phyloP scores from a whole-genome alignment of 192 early-diverging fungal species.

The Podochytrium sp. region DNA sequence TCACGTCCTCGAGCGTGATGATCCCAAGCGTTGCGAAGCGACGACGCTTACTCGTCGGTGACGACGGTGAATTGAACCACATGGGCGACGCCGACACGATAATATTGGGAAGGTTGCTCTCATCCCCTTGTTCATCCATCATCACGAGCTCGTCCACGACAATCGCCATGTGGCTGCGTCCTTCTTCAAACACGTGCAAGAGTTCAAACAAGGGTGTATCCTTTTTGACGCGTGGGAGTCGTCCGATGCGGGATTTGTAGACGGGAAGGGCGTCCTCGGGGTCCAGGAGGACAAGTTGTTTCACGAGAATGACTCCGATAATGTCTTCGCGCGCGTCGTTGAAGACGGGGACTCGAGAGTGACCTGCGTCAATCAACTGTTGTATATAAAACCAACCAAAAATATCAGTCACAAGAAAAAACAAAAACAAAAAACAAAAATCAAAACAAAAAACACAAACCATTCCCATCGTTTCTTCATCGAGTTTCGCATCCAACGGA shows the following conservation, averaged over 20 bases:
- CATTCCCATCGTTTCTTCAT: constrained; percentile 6
- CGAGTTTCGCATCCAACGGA: constrained; percentile 17
- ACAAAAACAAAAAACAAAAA: neutral
- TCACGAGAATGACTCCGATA: constrained; percentile 50
- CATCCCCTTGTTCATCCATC: too few species aligned
- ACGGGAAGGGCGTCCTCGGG: constrained; percentile 49
- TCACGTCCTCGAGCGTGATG: constrained; percentile 59
- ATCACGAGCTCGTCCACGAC: constrained; percentile 45
- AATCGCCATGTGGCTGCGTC: constrained; percentile 57
- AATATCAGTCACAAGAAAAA: neutral
- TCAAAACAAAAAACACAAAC: constrained; percentile 30
- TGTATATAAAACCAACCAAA: neutral
- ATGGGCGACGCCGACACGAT: constrained; percentile 27
- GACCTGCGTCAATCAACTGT: constrained; percentile 49
- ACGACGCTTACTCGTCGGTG: neutral
- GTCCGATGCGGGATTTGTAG: constrained; percentile 36
- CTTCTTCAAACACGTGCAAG: constrained; percentile 58
- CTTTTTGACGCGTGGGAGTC: constrained; percentile 43
- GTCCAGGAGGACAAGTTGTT: constrained; percentile 48
- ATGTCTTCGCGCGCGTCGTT: constrained; percentile 38
- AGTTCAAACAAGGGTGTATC: constrained; percentile 57
- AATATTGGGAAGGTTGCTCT: neutral
- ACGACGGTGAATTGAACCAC: constrained; percentile 13
- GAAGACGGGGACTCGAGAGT: constrained; percentile 55
- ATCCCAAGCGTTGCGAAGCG: constrained; percentile 44